phyloP scores from a whole-genome alignment of 352 stramenopile genomes.

The Thalassiosira delicatula region DNA sequence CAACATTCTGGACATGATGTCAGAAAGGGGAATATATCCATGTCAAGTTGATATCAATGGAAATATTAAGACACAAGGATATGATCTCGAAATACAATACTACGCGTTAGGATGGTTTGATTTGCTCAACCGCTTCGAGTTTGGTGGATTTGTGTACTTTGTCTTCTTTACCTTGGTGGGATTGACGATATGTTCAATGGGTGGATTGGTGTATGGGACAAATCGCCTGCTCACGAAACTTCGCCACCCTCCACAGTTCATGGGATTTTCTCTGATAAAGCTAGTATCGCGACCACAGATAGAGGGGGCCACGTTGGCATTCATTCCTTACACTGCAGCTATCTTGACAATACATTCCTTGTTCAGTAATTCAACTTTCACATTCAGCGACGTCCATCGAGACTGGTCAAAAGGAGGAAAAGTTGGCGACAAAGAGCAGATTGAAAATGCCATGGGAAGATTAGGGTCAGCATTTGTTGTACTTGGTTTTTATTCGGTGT shows the following conservation, averaged over 20 bases:
- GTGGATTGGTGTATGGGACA: constrained; percentile 91
- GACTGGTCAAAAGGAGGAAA: constrained; percentile 50
- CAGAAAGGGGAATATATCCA: constrained; percentile 66
- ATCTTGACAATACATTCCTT: constrained; percentile 42
- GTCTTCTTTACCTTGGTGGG: constrained; percentile 92
- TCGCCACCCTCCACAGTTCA: constrained; percentile 92
- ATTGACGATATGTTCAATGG: constrained; percentile 87
- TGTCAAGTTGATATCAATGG: constrained; percentile 76
- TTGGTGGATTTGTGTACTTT: constrained; percentile 92
- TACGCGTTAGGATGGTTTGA: constrained; percentile 91
- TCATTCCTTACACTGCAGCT: constrained; percentile 55
- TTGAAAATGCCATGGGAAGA: constrained; percentile 62
- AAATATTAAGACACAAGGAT: constrained; percentile 78
- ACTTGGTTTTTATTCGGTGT: constrained; percentile 60
- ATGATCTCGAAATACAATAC: constrained; percentile 89
- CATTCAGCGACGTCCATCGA: constrained; percentile 47
- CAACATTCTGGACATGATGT: constrained; percentile 73
- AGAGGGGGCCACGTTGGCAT: constrained; percentile 86
- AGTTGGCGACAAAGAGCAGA: constrained; percentile 42
- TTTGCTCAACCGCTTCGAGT: constrained; percentile 96
- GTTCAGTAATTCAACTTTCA: constrained; percentile 50
- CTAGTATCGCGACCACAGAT: constrained; percentile 88
- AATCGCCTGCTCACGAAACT: constrained; percentile 95
- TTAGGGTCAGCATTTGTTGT: constrained; percentile 64
- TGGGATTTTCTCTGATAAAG: constrained; percentile 89